Evolutionary conservation across 352 stramenopile species (phyloP).

Genomic region (Phytophthora quininea): DNA sequence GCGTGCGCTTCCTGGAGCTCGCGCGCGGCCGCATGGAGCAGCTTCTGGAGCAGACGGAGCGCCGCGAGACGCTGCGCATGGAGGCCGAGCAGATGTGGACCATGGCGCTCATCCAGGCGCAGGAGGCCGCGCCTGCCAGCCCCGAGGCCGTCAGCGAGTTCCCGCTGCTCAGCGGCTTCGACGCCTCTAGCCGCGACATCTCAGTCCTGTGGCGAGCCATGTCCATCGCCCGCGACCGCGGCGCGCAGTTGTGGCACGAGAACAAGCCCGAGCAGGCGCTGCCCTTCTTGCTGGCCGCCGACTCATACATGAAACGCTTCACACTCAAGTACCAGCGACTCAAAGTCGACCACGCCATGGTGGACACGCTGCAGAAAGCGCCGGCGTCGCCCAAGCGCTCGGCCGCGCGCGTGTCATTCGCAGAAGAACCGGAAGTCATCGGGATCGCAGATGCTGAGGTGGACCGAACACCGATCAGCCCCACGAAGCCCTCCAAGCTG

Average conservation of each 20-base stretch:
- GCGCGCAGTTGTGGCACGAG: slow-evolving; percentile 85
- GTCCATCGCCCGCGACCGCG: slow-evolving; percentile 76
- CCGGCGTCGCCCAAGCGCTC: slow-evolving; percentile 31
- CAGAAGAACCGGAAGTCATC: slow-evolving; percentile 62
- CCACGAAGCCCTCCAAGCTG: slow-evolving; percentile 80
- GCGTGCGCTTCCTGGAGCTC: slow-evolving; percentile 77
- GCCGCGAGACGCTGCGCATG: slow-evolving; percentile 69
- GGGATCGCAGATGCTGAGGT: slow-evolving; percentile 75
- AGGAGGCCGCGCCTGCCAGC: slow-evolving; percentile 47
- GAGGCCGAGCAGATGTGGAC: slow-evolving; percentile 75
- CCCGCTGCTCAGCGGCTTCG: slow-evolving; percentile 64
- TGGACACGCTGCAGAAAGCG: slow-evolving; percentile 62
- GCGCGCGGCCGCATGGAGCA: slow-evolving; percentile 67
- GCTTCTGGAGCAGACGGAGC: slow-evolving; percentile 66
- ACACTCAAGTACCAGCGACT: slow-evolving; percentile 87
- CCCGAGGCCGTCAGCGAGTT: slow-evolving; percentile 61
- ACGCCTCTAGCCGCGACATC: slow-evolving; percentile 71
- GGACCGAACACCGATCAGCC: slow-evolving; percentile 76
- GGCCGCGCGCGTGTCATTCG: slow-evolving; percentile 68
- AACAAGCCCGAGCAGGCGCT: slow-evolving; percentile 86
- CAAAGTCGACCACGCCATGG: slow-evolving; percentile 86
- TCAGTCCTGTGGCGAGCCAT: slow-evolving; percentile 85
- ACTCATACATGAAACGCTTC: slow-evolving; percentile 91
- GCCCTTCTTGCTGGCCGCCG: slow-evolving; percentile 75
- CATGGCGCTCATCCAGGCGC: slow-evolving; percentile 72